Evolutionary conservation across 257 asterid species (phyloP), one percentile per base, ranked within the genome.

Genomic region (Scutellaria barbata): DNA sequence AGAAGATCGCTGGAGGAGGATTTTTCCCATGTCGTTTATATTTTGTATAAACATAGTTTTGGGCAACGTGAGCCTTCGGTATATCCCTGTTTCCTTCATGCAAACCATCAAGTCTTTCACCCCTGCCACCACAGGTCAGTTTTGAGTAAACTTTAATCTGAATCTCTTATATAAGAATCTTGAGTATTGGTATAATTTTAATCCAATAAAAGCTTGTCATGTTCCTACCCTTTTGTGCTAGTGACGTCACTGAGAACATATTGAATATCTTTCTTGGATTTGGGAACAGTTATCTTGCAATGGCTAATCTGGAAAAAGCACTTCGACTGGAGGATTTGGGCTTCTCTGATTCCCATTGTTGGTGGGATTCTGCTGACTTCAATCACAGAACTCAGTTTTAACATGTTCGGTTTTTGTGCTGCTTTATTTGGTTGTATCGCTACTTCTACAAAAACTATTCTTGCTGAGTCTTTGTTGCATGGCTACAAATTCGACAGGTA

Each of bases 401-500:
- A 88, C 76, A 72, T 58, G 79, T 77, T 82, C 13, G 96, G 96
- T 0, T 90, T 90, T 75, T 90, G 86, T 59, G 96, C 96, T 74
- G 97, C 97, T 50, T 82, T 90, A 46, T 85, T 88, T 75, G 96
- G 97, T 53, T 90, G 95, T 62, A 62, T 90, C 59, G 95, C 95
- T 74, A 90, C 97, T 6, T 90, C 92, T 55, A 90, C 95, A 37
- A 90, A 90, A 74, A 90, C 96, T 35, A 90, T 90, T 79, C 88
- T 90, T 64, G 95, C 97, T 0, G 95, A 90, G 76, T 90, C 96
- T 56, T 68, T 88, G 71, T 76, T 90, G 78, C 94, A 86, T 61
- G 95, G 94, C 1, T 88, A 85, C 85, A 90, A 90, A 74, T 90
- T 90, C 67, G 94, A 90, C 69, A 88, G 97, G 96, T 89, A 77